These are phyloP conservation scores for Purshia tridentata DNA, from an alignment of 306 rosid genomes.

Conservation along the genomic window DNA sequence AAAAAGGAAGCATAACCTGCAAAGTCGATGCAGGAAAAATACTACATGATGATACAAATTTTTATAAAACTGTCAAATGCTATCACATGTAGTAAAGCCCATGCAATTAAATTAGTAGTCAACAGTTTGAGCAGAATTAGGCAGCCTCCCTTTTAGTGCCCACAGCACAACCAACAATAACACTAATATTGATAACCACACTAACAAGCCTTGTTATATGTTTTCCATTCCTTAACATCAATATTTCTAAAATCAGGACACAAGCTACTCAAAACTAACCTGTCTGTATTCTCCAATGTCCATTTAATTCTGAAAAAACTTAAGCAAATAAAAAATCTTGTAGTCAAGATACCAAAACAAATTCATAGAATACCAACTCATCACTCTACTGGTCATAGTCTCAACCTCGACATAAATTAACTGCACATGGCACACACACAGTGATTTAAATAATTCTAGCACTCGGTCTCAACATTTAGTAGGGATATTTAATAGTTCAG, in stretches of 20 bases:
- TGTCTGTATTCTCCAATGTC: not conserved
- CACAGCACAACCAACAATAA: not conserved
- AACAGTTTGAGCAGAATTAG: not conserved
- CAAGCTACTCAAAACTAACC: conserved; percentile 3
- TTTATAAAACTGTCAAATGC: not conserved
- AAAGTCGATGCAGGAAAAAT: not conserved
- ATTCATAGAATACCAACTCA: not conserved
- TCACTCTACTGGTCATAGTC: not conserved
- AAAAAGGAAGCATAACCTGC: not conserved
- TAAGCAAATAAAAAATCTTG: not conserved
- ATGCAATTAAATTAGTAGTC: not conserved
- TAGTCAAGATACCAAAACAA: not conserved
- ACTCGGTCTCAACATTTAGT: too few relatives aligned
- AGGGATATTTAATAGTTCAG: not conserved
- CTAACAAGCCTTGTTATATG: not conserved
- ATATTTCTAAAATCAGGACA: not conserved
- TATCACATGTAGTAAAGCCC: not conserved
- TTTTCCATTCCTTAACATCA: not conserved
- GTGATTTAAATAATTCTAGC: too few relatives aligned
- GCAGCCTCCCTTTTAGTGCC: not conserved
- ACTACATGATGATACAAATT: not conserved
- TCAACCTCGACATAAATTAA: not conserved
- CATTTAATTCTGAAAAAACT: not conserved
- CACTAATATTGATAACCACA: not conserved
- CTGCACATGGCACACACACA: not conserved